Conservation (phyloP, 768 basidiomycete genomes). For the Cyathus striatus region DNA sequence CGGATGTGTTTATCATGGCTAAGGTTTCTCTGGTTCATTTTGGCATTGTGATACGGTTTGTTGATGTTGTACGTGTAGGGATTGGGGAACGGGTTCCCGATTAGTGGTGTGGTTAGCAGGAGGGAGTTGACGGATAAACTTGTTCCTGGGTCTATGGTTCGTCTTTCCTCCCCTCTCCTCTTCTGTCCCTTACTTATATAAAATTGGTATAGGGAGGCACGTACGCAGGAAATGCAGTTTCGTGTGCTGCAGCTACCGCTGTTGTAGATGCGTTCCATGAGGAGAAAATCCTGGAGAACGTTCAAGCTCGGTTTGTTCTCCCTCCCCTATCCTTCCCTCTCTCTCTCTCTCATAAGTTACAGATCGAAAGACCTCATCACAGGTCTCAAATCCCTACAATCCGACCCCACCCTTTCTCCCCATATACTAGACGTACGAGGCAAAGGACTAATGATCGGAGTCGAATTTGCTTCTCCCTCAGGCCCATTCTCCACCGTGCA, state of each 20-base stretch:
- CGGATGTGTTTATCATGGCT: constrained; percentile 86
- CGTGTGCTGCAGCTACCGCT: constrained; percentile 88
- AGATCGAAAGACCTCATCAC: constrained; percentile 73
- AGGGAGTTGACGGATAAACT: constrained; percentile 80
- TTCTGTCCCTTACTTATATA: neutral
- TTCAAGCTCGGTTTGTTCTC: constrained; percentile 52
- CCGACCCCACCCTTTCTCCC: constrained; percentile 44
- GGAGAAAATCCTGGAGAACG: constrained; percentile 82
- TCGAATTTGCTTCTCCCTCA: constrained; percentile 70
- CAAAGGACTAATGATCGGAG: constrained; percentile 81
- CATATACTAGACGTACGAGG: constrained; percentile 87
- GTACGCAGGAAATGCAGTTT: constrained; percentile 88
- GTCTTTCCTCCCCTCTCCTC: constrained; percentile 7
- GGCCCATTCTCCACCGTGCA: constrained; percentile 26
- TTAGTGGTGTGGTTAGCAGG: constrained; percentile 79
- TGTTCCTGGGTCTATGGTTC: constrained; percentile 74
- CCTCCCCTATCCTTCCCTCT: neutral
- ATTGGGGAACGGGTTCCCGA: constrained; percentile 89
- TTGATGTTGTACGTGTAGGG: constrained; percentile 37
- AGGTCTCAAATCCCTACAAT: constrained; percentile 52
- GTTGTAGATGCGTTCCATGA: constrained; percentile 72
- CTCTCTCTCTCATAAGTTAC: neutral
- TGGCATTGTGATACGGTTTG: neutral
- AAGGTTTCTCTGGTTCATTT: constrained; percentile 44
- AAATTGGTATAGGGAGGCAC: constrained; percentile 62